Conservation (phyloP, 2,329 filamentous ascomycete genomes). For the Dichotomopilus funicola region DNA sequence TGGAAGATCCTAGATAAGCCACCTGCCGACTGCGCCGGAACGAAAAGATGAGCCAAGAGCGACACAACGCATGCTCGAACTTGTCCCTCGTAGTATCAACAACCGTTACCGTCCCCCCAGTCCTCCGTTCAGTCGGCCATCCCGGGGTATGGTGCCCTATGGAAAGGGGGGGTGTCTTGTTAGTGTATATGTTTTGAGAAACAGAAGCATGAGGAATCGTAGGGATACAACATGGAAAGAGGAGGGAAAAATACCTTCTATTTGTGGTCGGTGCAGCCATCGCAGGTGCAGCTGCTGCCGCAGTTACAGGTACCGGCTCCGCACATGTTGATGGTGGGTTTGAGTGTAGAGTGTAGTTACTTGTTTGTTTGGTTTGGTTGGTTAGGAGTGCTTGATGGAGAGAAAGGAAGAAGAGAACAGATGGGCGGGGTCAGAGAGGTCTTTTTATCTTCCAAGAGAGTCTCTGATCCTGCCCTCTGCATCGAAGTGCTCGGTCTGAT, state of each 20-base stretch:
- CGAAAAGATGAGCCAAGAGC: no score
- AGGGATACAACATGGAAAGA: no score
- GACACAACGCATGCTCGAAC: no score
- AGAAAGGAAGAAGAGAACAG: neutral
- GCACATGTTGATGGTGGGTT: constrained; percentile 19
- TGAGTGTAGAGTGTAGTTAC: neutral
- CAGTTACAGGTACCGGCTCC: constrained; percentile 17
- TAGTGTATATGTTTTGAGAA: no score
- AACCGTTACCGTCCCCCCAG: no score
- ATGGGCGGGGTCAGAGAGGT: neutral
- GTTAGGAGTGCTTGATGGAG: neutral
- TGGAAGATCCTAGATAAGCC: no score
- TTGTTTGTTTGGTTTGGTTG: constrained; percentile 8
- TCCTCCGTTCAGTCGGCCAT: no score
- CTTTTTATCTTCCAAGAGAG: neutral
- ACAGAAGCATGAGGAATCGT: no score
- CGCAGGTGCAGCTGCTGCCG: constrained; percentile 19
- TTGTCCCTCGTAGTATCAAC: no score
- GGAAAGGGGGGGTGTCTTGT: no score
- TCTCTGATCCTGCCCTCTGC: neutral
- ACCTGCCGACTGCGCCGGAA: no score
- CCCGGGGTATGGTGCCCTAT: no score
- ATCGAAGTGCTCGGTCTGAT: neutral
- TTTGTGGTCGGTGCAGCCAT: constrained; percentile 18
- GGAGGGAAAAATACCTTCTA: constrained; percentile 1